Percentiles rank a stretch among this genome's conserved stretches.
Evolutionary conservation across 306 rosid species (phyloP).

Genomic region (Acacia crassicarpa): DNA sequence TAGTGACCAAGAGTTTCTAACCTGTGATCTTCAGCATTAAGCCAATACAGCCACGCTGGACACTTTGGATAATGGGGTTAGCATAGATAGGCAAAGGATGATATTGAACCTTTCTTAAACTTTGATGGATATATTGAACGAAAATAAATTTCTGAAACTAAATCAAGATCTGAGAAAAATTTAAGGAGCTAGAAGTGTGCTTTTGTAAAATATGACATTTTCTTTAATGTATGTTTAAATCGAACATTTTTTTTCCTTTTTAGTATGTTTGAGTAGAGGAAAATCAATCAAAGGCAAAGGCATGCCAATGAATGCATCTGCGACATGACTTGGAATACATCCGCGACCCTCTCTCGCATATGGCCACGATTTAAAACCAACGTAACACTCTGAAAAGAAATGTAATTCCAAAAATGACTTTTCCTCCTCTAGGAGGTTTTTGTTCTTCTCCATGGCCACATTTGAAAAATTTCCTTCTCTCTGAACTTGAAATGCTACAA

Average conservation of each 20-base stretch:
- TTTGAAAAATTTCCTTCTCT: not conserved
- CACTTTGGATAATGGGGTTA: not conserved
- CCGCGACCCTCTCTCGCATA: not conserved
- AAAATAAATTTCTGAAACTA: not conserved
- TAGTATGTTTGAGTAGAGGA: not conserved
- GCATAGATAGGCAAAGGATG: not conserved
- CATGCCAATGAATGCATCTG: not conserved
- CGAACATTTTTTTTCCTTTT: not conserved
- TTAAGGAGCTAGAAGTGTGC: not conserved
- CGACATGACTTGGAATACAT: not conserved
- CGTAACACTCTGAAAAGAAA: not conserved
- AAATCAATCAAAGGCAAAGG: not conserved
- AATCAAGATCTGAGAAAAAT: not conserved
- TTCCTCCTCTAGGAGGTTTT: not conserved
- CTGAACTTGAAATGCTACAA: not conserved
- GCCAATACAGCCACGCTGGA: not conserved
- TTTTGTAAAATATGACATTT: not conserved
- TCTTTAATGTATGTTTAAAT: not conserved
- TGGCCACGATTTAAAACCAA: not conserved
- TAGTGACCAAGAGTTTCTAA: not conserved
- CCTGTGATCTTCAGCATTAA: not conserved
- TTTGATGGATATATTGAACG: not conserved
- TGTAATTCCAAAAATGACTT: not conserved
- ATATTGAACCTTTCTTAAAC: not conserved
- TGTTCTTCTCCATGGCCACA: not conserved